Conservation (phyloP, 495 filamentous ascomycete species). For the Gamarada debralockiae region DNA sequence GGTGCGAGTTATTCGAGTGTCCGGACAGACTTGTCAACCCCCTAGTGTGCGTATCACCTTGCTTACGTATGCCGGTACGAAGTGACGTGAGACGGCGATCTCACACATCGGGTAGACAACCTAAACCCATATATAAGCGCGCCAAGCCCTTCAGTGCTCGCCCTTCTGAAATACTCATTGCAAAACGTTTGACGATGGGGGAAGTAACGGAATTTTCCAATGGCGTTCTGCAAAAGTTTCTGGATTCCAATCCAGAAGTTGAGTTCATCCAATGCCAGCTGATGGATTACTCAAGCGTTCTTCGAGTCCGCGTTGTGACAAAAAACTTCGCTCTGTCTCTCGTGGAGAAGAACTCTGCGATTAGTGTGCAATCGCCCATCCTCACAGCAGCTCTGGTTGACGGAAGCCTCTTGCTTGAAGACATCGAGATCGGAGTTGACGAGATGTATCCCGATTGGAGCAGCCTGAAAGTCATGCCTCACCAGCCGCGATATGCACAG, state of each 20-base stretch:
- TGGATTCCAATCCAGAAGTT: constrained; percentile 31
- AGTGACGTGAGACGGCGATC: too few species aligned
- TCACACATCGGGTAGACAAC: too few species aligned
- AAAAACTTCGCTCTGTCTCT: constrained; percentile 53
- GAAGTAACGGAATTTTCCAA: too few species aligned
- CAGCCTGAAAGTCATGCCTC: constrained; percentile 46
- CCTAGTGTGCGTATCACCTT: too few species aligned
- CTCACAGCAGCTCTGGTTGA: constrained; percentile 49
- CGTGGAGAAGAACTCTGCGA: constrained; percentile 41
- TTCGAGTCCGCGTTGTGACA: constrained; percentile 65
- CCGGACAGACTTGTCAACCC: too few species aligned
- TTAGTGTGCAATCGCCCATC: constrained; percentile 47
- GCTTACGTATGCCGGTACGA: too few species aligned
- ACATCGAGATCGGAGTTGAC: constrained; percentile 46
- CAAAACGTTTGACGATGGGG: too few species aligned
- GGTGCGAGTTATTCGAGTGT: too few species aligned
- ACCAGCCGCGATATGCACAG: constrained; percentile 39
- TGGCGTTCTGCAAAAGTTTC: constrained; percentile 17
- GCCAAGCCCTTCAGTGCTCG: too few species aligned
- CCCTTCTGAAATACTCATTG: too few species aligned
- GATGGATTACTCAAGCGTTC: constrained; percentile 68
- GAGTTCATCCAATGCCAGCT: constrained; percentile 68
- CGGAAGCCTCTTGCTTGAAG: constrained; percentile 30
- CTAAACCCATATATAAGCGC: too few species aligned
- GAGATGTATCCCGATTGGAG: constrained; percentile 51